These are phyloP conservation scores for Breynia disticha DNA, from an alignment of 441 rosid genomes.

Conservation along the genomic window DNA sequence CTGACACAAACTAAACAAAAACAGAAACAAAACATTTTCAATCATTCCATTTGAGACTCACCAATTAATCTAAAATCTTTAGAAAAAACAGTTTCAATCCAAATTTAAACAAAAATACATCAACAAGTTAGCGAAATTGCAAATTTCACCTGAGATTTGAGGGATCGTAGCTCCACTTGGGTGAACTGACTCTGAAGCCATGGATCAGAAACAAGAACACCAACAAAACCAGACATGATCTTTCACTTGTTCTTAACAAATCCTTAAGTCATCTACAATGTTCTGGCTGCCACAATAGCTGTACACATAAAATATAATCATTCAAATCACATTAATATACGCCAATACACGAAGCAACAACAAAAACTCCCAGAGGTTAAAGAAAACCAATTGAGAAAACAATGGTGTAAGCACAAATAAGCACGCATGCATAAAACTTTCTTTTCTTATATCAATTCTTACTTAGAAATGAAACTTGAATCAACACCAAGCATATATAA, in stretches of 20 bases:
- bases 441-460: not conserved
- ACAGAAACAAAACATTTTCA: not conserved
- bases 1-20: conserved; percentile 45
- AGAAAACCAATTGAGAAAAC: not conserved
- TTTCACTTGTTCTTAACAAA: conserved; percentile 10
- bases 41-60: conserved; percentile 6
- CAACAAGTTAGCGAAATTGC: no score
- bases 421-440: not conserved
- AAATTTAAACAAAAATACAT: not conserved
- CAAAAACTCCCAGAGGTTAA: not conserved
- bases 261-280: not conserved
- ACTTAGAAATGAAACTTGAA: not conserved
- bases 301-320: not conserved
- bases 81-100: not conserved
- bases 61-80: conserved; percentile 1
- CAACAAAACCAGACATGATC: conserved; percentile 81
- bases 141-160: conserved; percentile 68
- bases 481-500: not conserved
- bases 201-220: conserved; percentile 91
- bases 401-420: not conserved
- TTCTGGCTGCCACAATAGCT: not conserved
- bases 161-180: conserved; percentile 90
- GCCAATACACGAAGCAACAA: not conserved
- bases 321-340: not conserved
- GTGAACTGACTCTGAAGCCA: conserved; percentile 99